Percentiles rank a stretch among this genome's conserved stretches.
Conservation (phyloP, 176 grass and related monocot species). For the Carex cristatella region DNA sequence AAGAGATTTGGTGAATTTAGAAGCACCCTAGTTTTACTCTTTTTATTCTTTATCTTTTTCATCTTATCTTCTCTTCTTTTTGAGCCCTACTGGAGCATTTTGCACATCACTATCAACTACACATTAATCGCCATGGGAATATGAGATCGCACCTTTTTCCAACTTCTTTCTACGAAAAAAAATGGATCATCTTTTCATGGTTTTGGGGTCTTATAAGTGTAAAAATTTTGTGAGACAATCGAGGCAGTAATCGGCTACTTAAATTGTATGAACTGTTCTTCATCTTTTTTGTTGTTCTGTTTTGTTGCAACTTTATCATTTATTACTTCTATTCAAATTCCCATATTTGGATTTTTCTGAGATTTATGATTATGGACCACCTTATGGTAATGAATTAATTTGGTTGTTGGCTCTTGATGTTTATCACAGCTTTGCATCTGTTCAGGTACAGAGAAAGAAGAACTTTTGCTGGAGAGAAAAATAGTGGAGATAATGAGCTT, state of each 20-base stretch:
- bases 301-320: background rate
- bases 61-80: background rate
- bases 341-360: background rate
- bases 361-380: slow-evolving; percentile 10
- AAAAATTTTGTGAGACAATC: background rate
- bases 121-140: background rate
- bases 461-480: background rate
- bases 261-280: background rate
- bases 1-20: too few relatives aligned
- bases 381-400: slow-evolving; percentile 1
- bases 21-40: too few relatives aligned
- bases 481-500: slow-evolving; percentile 2
- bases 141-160: background rate
- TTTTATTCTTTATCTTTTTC: background rate
- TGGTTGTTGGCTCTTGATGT: slow-evolving; percentile 15
- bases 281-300: background rate
- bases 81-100: background rate
- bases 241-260: background rate
- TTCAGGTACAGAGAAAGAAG: background rate
- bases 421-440: background rate
- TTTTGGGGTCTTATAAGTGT: background rate
- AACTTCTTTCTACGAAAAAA: background rate
- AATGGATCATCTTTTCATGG: background rate
- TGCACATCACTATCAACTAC: background rate
- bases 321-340: background rate